Percentiles rank a stretch among this genome's conserved stretches.
Conservation (phyloP, 352 stramenopile genomes). For the Globisporangium heterothallicum region DNA sequence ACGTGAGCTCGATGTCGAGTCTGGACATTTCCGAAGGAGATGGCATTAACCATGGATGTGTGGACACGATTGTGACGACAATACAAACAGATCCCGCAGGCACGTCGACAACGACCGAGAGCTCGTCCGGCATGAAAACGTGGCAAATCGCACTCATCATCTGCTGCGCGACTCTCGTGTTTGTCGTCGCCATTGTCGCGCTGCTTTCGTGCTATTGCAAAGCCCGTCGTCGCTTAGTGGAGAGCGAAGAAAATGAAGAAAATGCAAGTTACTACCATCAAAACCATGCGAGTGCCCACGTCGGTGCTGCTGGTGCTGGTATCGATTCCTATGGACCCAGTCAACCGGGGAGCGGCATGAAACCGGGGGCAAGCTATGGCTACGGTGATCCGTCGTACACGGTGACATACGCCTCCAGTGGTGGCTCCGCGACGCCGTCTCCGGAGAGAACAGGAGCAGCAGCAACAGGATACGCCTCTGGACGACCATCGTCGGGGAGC, state of each 20-base stretch:
- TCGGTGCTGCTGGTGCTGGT: not conserved
- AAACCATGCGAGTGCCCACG: not conserved
- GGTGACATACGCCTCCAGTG: not conserved
- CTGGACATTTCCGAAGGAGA: too few species aligned
- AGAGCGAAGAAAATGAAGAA: constrained; percentile 39
- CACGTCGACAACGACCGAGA: constrained; percentile 4
- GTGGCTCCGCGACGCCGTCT: not conserved
- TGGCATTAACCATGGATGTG: too few species aligned
- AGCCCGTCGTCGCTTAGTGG: constrained; percentile 36
- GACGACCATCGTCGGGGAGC: constrained; percentile 9
- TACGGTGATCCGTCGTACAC: not conserved
- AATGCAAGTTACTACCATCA: constrained; percentile 41
- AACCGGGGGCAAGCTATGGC: not conserved
- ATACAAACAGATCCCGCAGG: not conserved
- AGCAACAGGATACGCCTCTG: not conserved
- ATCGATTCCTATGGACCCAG: not conserved
- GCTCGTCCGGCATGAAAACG: constrained; percentile 26
- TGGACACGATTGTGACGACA: too few species aligned
- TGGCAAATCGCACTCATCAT: constrained; percentile 62
- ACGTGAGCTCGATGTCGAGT: not conserved
- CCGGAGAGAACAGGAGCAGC: not conserved
- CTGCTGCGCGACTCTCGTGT: constrained; percentile 43
- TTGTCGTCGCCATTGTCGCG: constrained; percentile 40
- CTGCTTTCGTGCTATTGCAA: constrained; percentile 60
- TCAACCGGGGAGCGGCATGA: not conserved